Evolutionary conservation across 495 filamentous ascomycete genomes (phyloP).

Genomic region (Thermothielavioides terrestris): DNA sequence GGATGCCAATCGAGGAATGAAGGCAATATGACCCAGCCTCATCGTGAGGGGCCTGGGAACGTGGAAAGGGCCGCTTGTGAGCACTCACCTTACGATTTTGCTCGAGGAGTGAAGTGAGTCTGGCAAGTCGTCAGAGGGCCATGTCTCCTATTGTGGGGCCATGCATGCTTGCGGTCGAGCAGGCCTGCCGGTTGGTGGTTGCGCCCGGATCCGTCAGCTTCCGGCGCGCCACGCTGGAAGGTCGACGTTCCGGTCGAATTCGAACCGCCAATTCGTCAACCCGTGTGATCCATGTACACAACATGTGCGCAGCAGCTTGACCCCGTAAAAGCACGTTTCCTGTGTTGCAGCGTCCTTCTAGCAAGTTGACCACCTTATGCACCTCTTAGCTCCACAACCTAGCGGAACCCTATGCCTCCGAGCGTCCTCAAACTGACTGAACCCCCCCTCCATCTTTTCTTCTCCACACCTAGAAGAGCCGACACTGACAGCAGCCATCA

Average conservation of each 20-base stretch:
- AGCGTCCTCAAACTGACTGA: neutral
- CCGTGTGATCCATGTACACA: too few species aligned
- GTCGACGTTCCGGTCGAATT: neutral
- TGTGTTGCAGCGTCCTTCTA: neutral
- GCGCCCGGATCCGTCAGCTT: conserved; percentile 8
- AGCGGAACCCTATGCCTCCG: neutral
- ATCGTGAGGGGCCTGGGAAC: too few species aligned
- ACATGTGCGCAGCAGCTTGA: too few species aligned
- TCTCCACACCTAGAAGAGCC: neutral
- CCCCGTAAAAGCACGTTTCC: neutral
- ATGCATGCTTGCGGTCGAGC: neutral
- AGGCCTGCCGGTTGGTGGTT: neutral
- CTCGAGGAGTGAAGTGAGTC: too few species aligned
- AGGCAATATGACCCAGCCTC: too few species aligned
- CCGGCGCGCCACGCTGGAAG: conserved; percentile 7
- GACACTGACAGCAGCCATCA: conserved; percentile 1
- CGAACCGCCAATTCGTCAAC: neutral
- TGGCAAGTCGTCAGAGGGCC: neutral
- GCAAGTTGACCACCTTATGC: conserved; percentile 1
- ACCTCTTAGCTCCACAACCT: conserved; percentile 4
- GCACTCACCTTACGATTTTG: too few species aligned
- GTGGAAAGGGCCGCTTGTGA: too few species aligned
- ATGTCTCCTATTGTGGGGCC: neutral
- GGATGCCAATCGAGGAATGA: too few species aligned
- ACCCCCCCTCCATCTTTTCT: neutral